phyloP scores from a whole-genome alignment of 2,329 filamentous ascomycete genomes.

The Colletotrichum viniferum region DNA sequence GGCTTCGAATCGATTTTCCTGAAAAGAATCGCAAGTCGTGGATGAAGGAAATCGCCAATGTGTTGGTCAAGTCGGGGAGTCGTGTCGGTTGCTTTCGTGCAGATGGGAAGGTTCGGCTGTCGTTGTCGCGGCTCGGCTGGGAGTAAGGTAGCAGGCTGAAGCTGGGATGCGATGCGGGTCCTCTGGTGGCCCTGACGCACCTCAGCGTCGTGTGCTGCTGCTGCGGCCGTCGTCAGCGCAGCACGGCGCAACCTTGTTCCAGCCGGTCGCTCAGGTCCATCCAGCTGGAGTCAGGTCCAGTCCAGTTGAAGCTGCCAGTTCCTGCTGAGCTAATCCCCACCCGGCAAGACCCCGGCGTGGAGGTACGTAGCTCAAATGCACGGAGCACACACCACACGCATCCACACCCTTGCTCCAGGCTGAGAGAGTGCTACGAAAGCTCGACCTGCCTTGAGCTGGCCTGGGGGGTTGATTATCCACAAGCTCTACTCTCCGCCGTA shows the following conservation, averaged over 20 bases:
- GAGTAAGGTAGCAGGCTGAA: slow-evolving; percentile 3
- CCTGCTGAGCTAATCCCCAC: background rate
- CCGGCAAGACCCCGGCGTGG: slow-evolving; percentile 8
- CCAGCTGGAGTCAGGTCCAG: background rate
- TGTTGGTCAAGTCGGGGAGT: background rate
- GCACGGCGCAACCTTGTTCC: slow-evolving; percentile 19
- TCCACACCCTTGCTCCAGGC: slow-evolving; percentile 21
- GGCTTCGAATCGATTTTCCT: background rate
- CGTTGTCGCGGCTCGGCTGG: slow-evolving; percentile 5
- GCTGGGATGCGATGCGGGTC: slow-evolving; percentile 20
- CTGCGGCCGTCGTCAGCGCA: slow-evolving; percentile 6
- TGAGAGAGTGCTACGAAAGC: slow-evolving; percentile 28
- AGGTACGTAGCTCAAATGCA: slow-evolving; percentile 19
- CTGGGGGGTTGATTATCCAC: slow-evolving; percentile 18
- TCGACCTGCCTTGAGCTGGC: slow-evolving; percentile 33
- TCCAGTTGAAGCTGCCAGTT: background rate
- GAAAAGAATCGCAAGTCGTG: background rate
- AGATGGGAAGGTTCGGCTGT: background rate
- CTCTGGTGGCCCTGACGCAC: slow-evolving; percentile 6
- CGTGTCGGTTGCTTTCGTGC: background rate
- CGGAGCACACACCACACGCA: slow-evolving; percentile 4
- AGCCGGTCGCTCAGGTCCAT: background rate
- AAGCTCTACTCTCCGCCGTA: slow-evolving; percentile 9
- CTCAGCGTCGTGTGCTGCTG: background rate
- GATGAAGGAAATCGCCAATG: background rate